These are phyloP conservation scores for Coleophoma cylindrospora DNA, from an alignment of 2,329 filamentous ascomycete species.

Conservation along the genomic window DNA sequence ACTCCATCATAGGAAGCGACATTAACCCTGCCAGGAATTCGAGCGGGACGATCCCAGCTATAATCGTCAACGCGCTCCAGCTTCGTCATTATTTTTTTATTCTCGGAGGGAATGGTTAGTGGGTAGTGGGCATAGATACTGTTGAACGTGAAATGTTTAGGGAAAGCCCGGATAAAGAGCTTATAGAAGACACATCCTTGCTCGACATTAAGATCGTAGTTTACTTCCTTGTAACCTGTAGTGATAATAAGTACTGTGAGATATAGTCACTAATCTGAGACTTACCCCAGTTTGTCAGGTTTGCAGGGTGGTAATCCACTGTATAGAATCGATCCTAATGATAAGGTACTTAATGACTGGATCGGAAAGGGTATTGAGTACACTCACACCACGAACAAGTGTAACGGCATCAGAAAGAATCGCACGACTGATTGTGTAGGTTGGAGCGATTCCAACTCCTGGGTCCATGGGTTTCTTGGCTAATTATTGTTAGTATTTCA, in stretches of 20 bases:
- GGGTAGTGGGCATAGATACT: constrained; percentile 63
- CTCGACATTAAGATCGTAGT: constrained; percentile 69
- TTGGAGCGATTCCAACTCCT: constrained; percentile 46
- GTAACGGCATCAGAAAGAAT: constrained; percentile 56
- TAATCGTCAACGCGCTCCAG: constrained; percentile 65
- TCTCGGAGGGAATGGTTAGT: constrained; percentile 66
- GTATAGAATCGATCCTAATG: constrained; percentile 46
- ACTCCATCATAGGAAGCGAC: constrained; percentile 57
- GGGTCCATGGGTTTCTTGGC: constrained; percentile 44
- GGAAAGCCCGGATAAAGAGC: constrained; percentile 74
- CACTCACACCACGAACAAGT: constrained; percentile 44
- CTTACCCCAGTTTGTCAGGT: constrained; percentile 74
- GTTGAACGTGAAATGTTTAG: constrained; percentile 70
- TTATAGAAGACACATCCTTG: constrained; percentile 85
- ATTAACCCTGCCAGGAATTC: constrained; percentile 44
- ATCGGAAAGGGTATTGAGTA: too few species aligned
- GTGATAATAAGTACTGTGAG: too few species aligned
- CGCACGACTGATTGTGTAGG: constrained; percentile 48
- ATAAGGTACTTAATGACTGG: too few species aligned
- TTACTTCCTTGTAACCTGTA: constrained; percentile 42
- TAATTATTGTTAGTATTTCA: too few species aligned
- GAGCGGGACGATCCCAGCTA: constrained; percentile 58
- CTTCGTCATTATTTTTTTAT: constrained; percentile 62
- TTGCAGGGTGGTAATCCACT: constrained; percentile 45
- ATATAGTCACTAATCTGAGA: too few species aligned